Conservation (phyloP, 768 basidiomycete species). For the Agaricus blazei region DNA sequence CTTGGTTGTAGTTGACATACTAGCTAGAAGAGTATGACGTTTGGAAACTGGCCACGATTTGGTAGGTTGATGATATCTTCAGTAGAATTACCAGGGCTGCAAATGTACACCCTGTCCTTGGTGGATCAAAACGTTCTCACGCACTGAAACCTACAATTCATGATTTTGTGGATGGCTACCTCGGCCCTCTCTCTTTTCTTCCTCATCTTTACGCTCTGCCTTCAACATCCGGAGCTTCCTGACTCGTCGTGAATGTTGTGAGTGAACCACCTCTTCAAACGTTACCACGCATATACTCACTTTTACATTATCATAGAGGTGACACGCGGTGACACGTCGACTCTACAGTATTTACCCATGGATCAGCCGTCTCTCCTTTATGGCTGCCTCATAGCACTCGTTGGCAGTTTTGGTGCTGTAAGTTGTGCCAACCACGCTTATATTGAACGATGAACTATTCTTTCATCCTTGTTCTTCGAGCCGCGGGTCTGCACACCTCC, state of each 20-base stretch:
- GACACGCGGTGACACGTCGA: conserved; percentile 9
- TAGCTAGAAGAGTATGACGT: too few relatives aligned
- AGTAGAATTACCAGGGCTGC: neutral
- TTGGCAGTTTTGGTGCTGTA: conserved; percentile 30
- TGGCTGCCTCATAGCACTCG: conserved; percentile 27
- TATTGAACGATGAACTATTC: conserved; percentile 47
- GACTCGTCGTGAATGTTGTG: neutral
- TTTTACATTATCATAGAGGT: neutral
- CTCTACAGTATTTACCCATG: neutral
- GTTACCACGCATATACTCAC: neutral
- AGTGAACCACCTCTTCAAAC: neutral
- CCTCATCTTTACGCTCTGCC: neutral
- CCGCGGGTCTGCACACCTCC: conserved; percentile 41
- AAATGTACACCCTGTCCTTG: too few relatives aligned
- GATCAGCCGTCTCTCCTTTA: conserved; percentile 26
- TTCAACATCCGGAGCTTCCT: neutral
- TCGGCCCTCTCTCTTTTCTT: neutral
- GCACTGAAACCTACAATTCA: neutral
- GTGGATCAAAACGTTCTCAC: conserved; percentile 5
- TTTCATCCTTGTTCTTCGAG: conserved; percentile 96
- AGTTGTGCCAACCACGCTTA: conserved; percentile 18
- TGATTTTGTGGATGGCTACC: neutral
- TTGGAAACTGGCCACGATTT: too few relatives aligned
- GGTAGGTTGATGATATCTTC: neutral
- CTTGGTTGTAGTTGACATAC: too few relatives aligned